A percentile compares a stretch with the other conserved stretches of the same genome.
Conservation (phyloP, 2,329 filamentous ascomycete species). For the Talaromyces atroroseus region DNA sequence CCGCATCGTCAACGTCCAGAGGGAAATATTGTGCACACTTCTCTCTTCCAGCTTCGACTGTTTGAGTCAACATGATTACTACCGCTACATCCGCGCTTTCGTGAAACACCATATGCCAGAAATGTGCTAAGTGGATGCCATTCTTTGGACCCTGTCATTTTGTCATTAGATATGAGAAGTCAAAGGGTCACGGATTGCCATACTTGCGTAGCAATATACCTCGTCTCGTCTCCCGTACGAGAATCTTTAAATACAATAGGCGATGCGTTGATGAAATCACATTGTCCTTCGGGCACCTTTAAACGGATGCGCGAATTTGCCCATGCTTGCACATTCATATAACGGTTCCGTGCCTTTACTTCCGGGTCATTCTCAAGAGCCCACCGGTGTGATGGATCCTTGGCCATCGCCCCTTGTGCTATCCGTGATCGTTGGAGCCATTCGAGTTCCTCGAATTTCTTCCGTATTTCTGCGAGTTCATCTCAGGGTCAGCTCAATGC, state of each 20-base stretch:
- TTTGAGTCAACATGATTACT: conserved; percentile 91
- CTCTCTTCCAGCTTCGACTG: conserved; percentile 67
- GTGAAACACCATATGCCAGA: conserved; percentile 94
- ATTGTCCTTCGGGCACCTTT: conserved; percentile 64
- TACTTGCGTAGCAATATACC: conserved; percentile 85
- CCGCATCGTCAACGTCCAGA: conserved; percentile 47
- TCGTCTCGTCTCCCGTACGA: conserved; percentile 42
- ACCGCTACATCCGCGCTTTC: conserved; percentile 70
- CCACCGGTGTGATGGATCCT: conserved; percentile 50
- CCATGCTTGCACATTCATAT: conserved; percentile 85
- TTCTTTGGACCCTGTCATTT: conserved; percentile 64
- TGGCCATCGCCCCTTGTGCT: conserved; percentile 39
- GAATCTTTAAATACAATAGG: conserved; percentile 56
- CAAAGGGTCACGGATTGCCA: neutral
- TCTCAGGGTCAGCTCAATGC: conserved; percentile 2
- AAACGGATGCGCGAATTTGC: conserved; percentile 78
- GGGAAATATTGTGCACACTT: conserved; percentile 93
- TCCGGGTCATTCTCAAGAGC: conserved; percentile 54
- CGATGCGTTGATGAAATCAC: conserved; percentile 80
- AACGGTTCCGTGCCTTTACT: conserved; percentile 67
- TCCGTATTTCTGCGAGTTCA: conserved; percentile 47
- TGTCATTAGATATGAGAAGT: neutral
- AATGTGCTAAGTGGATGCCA: conserved; percentile 63
- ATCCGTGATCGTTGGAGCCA: conserved; percentile 55
- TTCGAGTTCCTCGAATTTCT: conserved; percentile 58